phyloP scores from a whole-genome alignment of 2,329 filamentous ascomycete species.

The Nemania sp. region DNA sequence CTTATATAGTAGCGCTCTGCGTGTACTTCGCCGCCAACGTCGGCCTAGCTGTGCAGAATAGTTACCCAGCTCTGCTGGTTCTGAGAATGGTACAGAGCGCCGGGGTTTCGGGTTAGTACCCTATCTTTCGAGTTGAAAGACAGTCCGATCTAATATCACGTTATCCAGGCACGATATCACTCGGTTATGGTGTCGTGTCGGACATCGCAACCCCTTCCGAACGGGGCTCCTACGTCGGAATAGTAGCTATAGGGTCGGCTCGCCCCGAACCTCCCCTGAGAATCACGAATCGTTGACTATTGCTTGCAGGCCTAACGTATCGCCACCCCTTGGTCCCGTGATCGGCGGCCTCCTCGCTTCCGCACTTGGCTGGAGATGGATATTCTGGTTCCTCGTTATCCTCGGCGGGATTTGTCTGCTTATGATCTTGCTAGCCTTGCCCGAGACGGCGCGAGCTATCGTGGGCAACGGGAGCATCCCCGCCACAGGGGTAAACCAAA shows the following conservation, averaged over 20 bases:
- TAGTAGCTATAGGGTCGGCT: conserved; percentile 39
- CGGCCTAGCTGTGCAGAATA: conserved; percentile 49
- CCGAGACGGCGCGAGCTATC: conserved; percentile 36
- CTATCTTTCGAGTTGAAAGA: not conserved
- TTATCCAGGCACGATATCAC: conserved; percentile 28
- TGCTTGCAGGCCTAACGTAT: conserved; percentile 41
- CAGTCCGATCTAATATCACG: not conserved
- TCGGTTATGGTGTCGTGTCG: conserved; percentile 55
- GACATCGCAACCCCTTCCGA: conserved; percentile 56
- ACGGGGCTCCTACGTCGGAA: conserved; percentile 56
- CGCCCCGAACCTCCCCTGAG: not conserved
- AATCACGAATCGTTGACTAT: not conserved
- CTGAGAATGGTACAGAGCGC: conserved; percentile 54
- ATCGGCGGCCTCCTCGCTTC: conserved; percentile 53
- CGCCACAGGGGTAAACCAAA: conserved; percentile 21
- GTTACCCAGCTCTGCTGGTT: conserved; percentile 50
- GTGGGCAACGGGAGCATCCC: conserved; percentile 24
- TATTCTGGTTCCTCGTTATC: conserved; percentile 56
- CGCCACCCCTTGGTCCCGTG: conserved; percentile 45
- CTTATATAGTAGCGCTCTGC: conserved; percentile 44
- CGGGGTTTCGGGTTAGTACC: conserved; percentile 17
- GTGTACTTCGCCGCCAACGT: conserved; percentile 47
- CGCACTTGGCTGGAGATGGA: conserved; percentile 51
- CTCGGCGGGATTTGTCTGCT: conserved; percentile 40
- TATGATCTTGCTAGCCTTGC: conserved; percentile 46